Percentiles rank a stretch among this genome's conserved stretches.
Evolutionary conservation across 345 rosid genomes (phyloP).

Genomic region (Theobroma cacao): DNA sequence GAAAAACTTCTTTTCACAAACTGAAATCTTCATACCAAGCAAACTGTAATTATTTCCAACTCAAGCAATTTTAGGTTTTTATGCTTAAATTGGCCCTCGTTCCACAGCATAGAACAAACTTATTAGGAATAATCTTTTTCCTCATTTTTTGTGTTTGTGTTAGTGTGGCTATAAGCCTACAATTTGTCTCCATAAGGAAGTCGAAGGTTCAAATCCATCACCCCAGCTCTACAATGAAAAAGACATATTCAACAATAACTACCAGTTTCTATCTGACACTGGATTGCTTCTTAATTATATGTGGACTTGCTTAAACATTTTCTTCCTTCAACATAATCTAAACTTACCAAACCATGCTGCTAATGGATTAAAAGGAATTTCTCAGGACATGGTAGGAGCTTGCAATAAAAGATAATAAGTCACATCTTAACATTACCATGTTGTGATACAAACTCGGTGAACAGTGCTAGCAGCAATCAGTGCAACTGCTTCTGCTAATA

Average conservation of each 20-base stretch:
- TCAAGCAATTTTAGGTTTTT: background rate
- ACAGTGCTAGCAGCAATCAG: constrained; percentile 75
- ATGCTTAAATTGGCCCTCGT: background rate
- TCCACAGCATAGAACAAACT: background rate
- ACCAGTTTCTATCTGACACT: background rate
- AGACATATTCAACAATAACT: background rate
- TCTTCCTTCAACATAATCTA: background rate
- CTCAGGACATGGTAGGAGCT: background rate
- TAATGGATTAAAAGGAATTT: background rate
- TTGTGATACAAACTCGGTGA: constrained; percentile 76
- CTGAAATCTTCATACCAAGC: background rate
- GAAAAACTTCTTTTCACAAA: background rate
- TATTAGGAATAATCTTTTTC: background rate
- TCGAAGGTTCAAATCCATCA: background rate
- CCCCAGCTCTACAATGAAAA: background rate
- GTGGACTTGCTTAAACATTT: background rate
- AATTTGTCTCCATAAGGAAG: background rate
- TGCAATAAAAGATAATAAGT: background rate
- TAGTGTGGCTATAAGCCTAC: background rate
- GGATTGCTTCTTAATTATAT: background rate
- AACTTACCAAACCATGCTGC: background rate
- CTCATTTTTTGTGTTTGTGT: background rate
- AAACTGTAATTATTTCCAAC: background rate
- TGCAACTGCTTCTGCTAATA: constrained; percentile 64
- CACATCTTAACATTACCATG: constrained; percentile 50